These are phyloP conservation scores for Arachnomyces sp. DNA, from an alignment of 2,329 filamentous ascomycete genomes.

Conservation along the genomic window DNA sequence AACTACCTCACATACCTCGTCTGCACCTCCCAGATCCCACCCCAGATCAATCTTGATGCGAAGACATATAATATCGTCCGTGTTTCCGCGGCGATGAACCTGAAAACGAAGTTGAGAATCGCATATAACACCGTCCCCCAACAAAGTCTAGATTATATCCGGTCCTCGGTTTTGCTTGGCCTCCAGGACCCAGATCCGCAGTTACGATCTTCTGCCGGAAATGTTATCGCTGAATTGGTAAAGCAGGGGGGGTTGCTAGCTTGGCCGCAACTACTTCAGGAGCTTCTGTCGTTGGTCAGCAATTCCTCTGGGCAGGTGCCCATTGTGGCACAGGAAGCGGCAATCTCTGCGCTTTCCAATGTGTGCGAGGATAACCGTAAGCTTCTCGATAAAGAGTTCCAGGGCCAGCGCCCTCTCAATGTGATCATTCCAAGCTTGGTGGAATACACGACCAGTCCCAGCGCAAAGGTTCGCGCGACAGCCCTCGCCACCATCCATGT, in stretches of 20 bases:
- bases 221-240: slow-evolving; percentile 88
- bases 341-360: slow-evolving; percentile 86
- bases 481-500: slow-evolving; percentile 82
- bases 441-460: slow-evolving; percentile 68
- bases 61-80: slow-evolving; percentile 67
- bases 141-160: slow-evolving; percentile 65
- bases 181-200: slow-evolving; percentile 73
- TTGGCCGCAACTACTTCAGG: slow-evolving; percentile 84
- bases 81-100: slow-evolving; percentile 81
- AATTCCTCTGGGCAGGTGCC: slow-evolving; percentile 62
- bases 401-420: slow-evolving; percentile 78
- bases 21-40: slow-evolving; percentile 55
- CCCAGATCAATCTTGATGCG: slow-evolving; percentile 48
- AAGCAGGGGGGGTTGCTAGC: slow-evolving; percentile 73
- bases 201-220: slow-evolving; percentile 83
- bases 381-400: slow-evolving; percentile 75
- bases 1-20: slow-evolving; percentile 94
- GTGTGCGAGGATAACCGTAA: slow-evolving; percentile 95
- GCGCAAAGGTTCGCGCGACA: slow-evolving; percentile 67
- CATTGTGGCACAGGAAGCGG: slow-evolving; percentile 74
- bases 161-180: slow-evolving; percentile 65
- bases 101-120: slow-evolving; percentile 84
- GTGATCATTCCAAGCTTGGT: slow-evolving; percentile 86
- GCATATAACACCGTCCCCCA: slow-evolving; percentile 69
- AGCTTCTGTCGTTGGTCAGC: slow-evolving; percentile 68